Conservation (phyloP, 1,284 basidiomycete species). For the Porogramme epimiltina region DNA sequence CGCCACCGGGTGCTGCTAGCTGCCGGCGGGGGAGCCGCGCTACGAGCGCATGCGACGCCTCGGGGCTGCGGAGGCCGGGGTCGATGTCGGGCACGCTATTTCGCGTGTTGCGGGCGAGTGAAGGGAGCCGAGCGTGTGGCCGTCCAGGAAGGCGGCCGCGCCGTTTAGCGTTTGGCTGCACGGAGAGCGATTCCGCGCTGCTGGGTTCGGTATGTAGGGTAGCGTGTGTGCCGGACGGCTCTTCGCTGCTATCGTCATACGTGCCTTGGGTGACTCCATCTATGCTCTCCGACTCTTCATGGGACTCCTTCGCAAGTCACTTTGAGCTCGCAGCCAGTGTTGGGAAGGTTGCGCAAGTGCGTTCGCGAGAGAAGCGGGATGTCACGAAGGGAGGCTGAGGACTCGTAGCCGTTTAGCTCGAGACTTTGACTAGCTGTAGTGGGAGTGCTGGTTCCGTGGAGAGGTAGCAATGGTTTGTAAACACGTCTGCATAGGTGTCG, state of each 20-base stretch:
- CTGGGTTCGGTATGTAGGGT: conserved; percentile 26
- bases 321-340: conserved; percentile 76
- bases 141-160: background rate
- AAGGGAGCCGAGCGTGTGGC: conserved; percentile 13
- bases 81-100: conserved; percentile 40
- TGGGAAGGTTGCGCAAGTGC: conserved; percentile 68
- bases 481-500: conserved; percentile 26
- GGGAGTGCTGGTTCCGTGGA: conserved; percentile 13
- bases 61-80: conserved; percentile 46
- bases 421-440: conserved; percentile 50
- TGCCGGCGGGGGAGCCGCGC: conserved; percentile 20
- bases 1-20: conserved; percentile 68
- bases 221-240: background rate
- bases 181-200: conserved; percentile 19
- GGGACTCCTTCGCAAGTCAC: conserved; percentile 80
- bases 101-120: conserved; percentile 15
- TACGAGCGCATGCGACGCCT: conserved; percentile 30
- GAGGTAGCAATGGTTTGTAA: conserved; percentile 23
- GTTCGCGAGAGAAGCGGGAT: conserved; percentile 34
- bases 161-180: conserved; percentile 21
- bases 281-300: conserved; percentile 81
- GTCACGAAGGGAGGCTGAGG: conserved; percentile 44
- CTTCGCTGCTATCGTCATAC: conserved; percentile 1
- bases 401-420: conserved; percentile 41
- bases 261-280: conserved; percentile 44